Base-by-base conservation (phyloP, 192 early-diverging fungal species). In the Fimicolochytrium jonesii region DNA sequence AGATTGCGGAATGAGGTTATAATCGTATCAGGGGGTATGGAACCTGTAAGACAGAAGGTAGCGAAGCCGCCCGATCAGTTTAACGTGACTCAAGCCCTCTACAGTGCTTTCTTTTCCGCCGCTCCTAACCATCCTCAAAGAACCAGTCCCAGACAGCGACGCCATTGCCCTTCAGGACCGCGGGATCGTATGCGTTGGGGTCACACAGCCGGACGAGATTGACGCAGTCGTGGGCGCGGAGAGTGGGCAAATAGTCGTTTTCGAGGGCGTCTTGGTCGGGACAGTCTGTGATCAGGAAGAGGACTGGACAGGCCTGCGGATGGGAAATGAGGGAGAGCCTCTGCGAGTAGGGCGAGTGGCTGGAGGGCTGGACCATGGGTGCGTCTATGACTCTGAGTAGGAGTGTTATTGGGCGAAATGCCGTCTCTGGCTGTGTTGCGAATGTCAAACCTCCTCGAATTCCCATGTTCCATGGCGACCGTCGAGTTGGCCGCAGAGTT, bases 131-230 rank as follows among this genome's bases (percentile, higher is more conserved):
- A 53, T 94, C 92, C 57, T 88, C 82, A 78, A 94, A 94, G n/a
- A 86, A 84, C 76, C 85, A 72, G 59, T 94, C 92, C 56, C 87
- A 83, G 6, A 94, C 92, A 17, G 70, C 44, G 9, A 95, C 87
- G 30, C 81, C 77, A 28, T 82, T 71, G 10, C 68, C 75, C 57
- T 75, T 72, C 6, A 95, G 77, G 1, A 73, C 67, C n/a, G 72
- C 69, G n/a, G 86, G 69, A 13, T 71, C 68, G 57, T 95, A 95
- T 10, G 49, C 34, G 1, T 87, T 87, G 26, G 90, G 87, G 71
- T 93, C 85, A 68, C 93, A 95, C 23, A 90, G 86, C 0, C 91
- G 86, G 9, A 95, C 88, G 13, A 95, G 81, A 42, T 90, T 83
- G 0, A 84, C 84, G 29, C 88, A 88, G 23, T 61, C 34, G 42